phyloP scores from a whole-genome alignment of 2,329 filamentous ascomycete genomes.

The Westerdykella sp. region DNA sequence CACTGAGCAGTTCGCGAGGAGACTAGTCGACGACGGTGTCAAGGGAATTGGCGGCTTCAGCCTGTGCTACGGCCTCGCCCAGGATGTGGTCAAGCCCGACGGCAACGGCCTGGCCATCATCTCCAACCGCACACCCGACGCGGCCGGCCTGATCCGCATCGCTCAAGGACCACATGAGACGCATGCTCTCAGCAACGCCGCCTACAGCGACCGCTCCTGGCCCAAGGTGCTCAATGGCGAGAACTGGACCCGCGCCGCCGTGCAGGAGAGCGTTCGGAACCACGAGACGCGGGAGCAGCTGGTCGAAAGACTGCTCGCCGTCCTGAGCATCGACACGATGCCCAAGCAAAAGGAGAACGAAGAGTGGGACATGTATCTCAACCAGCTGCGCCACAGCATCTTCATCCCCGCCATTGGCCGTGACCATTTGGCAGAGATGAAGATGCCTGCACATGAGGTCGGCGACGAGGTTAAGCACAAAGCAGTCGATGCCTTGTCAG shows the following conservation, averaged over 20 bases:
- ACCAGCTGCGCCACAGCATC: conserved; percentile 54
- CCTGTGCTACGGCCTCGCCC: conserved; percentile 52
- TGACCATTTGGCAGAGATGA: conserved; percentile 36
- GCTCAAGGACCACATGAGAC: conserved; percentile 46
- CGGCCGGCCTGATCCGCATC: conserved; percentile 48
- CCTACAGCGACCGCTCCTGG: conserved; percentile 55
- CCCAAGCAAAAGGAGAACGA: conserved; percentile 46
- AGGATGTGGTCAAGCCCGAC: conserved; percentile 34
- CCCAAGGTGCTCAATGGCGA: conserved; percentile 57
- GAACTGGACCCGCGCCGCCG: conserved; percentile 45
- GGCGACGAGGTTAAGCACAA: conserved; percentile 39
- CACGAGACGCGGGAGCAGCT: conserved; percentile 45
- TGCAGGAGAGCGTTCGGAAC: conserved; percentile 41
- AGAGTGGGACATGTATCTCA: conserved; percentile 50
- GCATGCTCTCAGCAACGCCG: conserved; percentile 56
- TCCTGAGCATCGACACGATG: conserved; percentile 52
- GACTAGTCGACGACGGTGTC: conserved; percentile 51
- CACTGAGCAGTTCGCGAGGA: conserved; percentile 48
- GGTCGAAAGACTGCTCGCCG: conserved; percentile 46
- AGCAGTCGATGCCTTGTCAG: conserved; percentile 37
- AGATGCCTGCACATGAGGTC: conserved; percentile 33
- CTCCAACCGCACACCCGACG: conserved; percentile 55
- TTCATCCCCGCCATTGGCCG: conserved; percentile 54
- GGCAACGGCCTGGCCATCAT: conserved; percentile 49
- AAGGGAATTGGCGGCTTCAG: conserved; percentile 59